Conservation (phyloP, 768 basidiomycete genomes). For the Trametes punicea region DNA sequence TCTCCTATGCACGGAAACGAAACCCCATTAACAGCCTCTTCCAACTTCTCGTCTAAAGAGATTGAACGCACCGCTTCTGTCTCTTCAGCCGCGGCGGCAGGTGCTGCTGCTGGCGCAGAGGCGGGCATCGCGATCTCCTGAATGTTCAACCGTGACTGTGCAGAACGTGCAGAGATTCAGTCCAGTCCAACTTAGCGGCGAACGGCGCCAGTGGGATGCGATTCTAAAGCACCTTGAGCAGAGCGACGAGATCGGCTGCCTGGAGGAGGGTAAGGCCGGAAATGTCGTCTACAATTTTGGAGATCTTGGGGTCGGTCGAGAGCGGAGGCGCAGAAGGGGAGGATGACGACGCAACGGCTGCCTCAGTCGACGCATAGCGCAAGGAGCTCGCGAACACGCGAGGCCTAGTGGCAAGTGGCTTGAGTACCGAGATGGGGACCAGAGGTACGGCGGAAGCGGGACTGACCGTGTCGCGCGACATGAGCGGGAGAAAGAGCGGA, state of each 20-base stretch:
- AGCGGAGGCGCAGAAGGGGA: constrained; percentile 42
- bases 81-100: constrained; percentile 54
- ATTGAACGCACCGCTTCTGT: constrained; percentile 50
- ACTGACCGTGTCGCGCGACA: constrained; percentile 25
- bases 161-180: neutral
- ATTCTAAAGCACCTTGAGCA: constrained; percentile 68
- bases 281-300: constrained; percentile 89
- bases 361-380: constrained; percentile 58
- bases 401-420: constrained; percentile 11
- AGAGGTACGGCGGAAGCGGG: neutral
- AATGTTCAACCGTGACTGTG: constrained; percentile 87
- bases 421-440: neutral
- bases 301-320: constrained; percentile 63
- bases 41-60: neutral
- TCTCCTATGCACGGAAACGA: constrained; percentile 53
- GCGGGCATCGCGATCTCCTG: constrained; percentile 95
- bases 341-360: constrained; percentile 39
- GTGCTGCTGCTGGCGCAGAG: constrained; percentile 57
- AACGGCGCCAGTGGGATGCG: neutral
- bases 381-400: constrained; percentile 29
- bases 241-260: constrained; percentile 89
- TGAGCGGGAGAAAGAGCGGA: constrained; percentile 26
- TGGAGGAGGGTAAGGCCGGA: constrained; percentile 85
- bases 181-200: neutral
- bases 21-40: neutral